Base-by-base conservation (phyloP, 179 eudicot genomes). In the Heliamphora pulchella region DNA sequence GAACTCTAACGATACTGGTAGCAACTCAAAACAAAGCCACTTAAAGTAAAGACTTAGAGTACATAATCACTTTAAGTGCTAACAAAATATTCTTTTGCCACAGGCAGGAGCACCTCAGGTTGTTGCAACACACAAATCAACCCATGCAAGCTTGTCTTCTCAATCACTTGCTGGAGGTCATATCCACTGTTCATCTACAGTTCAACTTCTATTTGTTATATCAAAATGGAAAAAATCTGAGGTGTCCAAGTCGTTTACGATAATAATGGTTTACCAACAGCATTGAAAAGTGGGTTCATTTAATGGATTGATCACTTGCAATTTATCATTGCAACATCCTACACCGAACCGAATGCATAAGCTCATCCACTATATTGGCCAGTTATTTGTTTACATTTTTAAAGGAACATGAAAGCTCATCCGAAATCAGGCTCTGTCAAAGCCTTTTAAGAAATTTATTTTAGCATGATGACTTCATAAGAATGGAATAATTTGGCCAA, bases 161-260 rank as follows among this genome's bases (percentile, higher is more conserved):
- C 86, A 83, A 65, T 77, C 86, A 71, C 79, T 54, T 64, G 80
- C 80, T 75, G 84, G 83, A 88, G 96, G 93, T 90, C 69, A 54
- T 69, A 43, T 18, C 50, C 62, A 44, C 62, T 58, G 53, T 22
- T 53, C 8, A 75, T 80, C 44, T 80, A 50, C 48, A 46, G 13
- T 59, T 20, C 51, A 59, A 74, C 41, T 22, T 81, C 14, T 15
- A 2, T 18, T 13, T 72, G 66, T 80, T 39, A 22, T 14, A 22
- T 72, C 11, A 47, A 46, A 61, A 15, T 51, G 55, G 78, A 10
- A 68, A 74, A 62, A 63, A 68, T 48, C 59, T 14, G 18, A 20
- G 71, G 3, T 72, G 59, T 31, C 55, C 71, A 10, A 5, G 14
- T 53, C 66, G 4, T 47, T 31, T 31, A 14, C 22, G 17, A 41